Conservation (phyloP, 306 rosid species). For the Cucurbita maxima region DNA sequence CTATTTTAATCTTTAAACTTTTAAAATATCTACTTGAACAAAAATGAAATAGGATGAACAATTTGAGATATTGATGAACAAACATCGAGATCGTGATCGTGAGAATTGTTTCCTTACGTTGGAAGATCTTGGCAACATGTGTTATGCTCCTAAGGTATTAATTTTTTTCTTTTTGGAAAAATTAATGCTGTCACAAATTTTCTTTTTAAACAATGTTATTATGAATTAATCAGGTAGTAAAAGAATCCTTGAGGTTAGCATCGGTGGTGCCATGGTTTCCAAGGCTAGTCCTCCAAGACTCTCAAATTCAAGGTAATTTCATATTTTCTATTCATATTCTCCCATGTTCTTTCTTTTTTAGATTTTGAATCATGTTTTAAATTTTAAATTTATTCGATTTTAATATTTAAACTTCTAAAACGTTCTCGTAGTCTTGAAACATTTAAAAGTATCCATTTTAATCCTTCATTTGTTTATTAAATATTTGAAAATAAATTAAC, state of each 20-base stretch:
- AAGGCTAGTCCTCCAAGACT: conserved; percentile 54
- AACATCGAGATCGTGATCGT: background rate
- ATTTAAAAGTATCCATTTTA: too few relatives aligned
- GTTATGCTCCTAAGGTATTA: conserved; percentile 51
- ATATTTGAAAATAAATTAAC: too few relatives aligned
- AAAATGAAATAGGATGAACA: conserved; percentile 47
- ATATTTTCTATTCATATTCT: background rate
- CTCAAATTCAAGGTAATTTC: conserved; percentile 47
- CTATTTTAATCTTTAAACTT: too few relatives aligned
- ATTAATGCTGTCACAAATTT: background rate
- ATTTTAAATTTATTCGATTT: too few relatives aligned
- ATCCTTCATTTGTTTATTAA: too few relatives aligned
- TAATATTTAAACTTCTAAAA: background rate
- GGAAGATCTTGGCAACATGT: conserved; percentile 51
- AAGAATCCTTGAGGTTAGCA: conserved; percentile 70
- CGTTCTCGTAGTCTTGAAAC: too few relatives aligned
- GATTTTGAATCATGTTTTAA: background rate
- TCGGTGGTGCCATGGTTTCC: conserved; percentile 87
- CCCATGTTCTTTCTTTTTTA: background rate
- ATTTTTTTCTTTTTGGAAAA: background rate
- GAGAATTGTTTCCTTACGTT: conserved; percentile 24
- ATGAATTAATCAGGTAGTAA: conserved; percentile 15
- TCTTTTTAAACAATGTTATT: background rate
- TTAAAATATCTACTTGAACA: too few relatives aligned
- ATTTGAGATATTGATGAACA: conserved; percentile 21